Evolutionary conservation across 2,329 filamentous ascomycete genomes (phyloP), one percentile per base, ranked within the genome.

Genomic region (Trichothecium sympodiale): DNA sequence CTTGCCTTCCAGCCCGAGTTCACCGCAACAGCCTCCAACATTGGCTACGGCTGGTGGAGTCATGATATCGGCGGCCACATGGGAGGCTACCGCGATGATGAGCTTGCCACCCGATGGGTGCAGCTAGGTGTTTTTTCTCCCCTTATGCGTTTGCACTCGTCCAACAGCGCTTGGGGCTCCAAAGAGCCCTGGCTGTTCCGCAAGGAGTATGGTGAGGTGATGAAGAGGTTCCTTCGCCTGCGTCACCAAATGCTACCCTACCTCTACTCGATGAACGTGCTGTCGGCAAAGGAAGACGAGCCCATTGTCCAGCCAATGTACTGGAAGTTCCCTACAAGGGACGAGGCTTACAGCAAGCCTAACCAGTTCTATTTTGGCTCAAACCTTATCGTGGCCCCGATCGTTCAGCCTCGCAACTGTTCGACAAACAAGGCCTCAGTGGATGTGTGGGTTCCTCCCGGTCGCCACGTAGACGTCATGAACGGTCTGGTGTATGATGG

Each of bases 61-160:
- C 75, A 80, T 49, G 76, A 80, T 42, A 77, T 80, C 18, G 76
- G 76, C n/a, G 76, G 76, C 0, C 76, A 80, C 47, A 69, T 71
- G 44, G 49, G 53, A 3, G 76, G 76, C 4, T 54, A 54, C 28
- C 65, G 68, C 5, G 70, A 75, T 34, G 74, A 77, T 34, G 71
- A 80, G 45, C 57, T 78, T 7, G 61, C 65, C 2, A 63, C 68
- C 2, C 64, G 76, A 14, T 80, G 75, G 76, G 62, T 77, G 1
- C 76, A 80, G 46, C 60, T 73, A 3, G 76, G 75, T 5, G 67
- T 65, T 31, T 76, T 75, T 48, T 77, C 71, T 0, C 75, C 75
- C 3, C 69, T 80, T 31, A 54, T 79, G 47, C 64, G 75, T 2
- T 56, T 80, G 5, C 76, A 80, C 48, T 79, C 71, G 0, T 62